Conservation (phyloP, 1,284 basidiomycete species). For the Heterobasidion annosum region DNA sequence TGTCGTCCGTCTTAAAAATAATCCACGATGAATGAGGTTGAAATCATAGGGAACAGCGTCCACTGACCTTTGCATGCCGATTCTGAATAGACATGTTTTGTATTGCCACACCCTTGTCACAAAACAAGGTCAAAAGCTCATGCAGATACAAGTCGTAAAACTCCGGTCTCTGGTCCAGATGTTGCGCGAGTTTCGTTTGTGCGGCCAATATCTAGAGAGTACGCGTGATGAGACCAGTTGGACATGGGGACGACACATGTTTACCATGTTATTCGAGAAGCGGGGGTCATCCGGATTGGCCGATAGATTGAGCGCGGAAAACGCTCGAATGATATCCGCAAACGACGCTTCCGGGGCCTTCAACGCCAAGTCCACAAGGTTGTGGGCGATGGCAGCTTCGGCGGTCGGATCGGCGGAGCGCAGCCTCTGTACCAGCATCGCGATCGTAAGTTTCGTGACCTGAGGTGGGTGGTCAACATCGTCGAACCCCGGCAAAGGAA, state of each 20-base stretch:
- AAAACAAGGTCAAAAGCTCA: slow-evolving; percentile 81
- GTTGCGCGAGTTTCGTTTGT: slow-evolving; percentile 80
- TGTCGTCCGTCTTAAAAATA: slow-evolving; percentile 59
- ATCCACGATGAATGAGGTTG: slow-evolving; percentile 6
- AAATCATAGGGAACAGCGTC: neutral
- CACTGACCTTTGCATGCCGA: slow-evolving; percentile 50
- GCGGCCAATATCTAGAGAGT: slow-evolving; percentile 66
- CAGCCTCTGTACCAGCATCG: slow-evolving; percentile 88
- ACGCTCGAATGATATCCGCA: slow-evolving; percentile 76
- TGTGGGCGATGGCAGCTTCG: slow-evolving; percentile 87
- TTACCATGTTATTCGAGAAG: slow-evolving; percentile 79
- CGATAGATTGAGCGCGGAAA: slow-evolving; percentile 81
- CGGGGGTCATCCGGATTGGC: slow-evolving; percentile 80
- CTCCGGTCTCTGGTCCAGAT: slow-evolving; percentile 63
- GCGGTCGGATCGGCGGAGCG: slow-evolving; percentile 78
- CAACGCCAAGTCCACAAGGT: slow-evolving; percentile 85
- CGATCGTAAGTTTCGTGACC: slow-evolving; percentile 81
- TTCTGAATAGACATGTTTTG: slow-evolving; percentile 70
- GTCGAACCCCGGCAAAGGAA: neutral
- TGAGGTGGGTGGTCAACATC: slow-evolving; percentile 17
- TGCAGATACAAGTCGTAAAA: slow-evolving; percentile 75
- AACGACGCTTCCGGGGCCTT: slow-evolving; percentile 74
- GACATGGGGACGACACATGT: neutral
- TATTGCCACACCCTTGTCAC: slow-evolving; percentile 87
- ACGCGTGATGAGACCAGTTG: neutral